phyloP scores from a whole-genome alignment of 2,329 filamentous ascomycete species.

The Aureobasidium sp. region DNA sequence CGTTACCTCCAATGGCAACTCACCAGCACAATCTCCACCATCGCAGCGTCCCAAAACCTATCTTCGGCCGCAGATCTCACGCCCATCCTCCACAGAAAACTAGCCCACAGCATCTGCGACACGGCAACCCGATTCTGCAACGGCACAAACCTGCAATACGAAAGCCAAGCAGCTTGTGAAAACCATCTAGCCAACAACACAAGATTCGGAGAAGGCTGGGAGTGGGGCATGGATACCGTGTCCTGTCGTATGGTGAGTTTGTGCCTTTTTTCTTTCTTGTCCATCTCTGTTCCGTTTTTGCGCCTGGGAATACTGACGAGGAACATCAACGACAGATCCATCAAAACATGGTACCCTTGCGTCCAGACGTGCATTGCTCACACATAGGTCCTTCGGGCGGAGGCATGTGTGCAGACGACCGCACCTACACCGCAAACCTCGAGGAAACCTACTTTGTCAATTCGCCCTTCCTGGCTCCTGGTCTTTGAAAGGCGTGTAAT shows the following conservation, averaged over 20 bases:
- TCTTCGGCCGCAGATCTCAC: not conserved
- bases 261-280: no score
- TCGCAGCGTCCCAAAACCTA: not conserved
- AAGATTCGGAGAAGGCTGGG: not conserved
- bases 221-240: conserved; percentile 4
- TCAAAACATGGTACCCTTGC: not conserved
- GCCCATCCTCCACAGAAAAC: not conserved
- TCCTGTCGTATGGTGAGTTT: not conserved
- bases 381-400: not conserved
- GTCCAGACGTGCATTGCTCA: not conserved
- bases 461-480: not conserved
- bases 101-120: not conserved
- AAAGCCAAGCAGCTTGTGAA: not conserved
- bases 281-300: not conserved
- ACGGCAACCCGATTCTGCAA: not conserved
- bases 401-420: not conserved
- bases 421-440: not conserved
- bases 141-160: not conserved
- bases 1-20: not conserved
- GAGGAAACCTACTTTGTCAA: not conserved
- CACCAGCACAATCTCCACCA: not conserved
- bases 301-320: not conserved
- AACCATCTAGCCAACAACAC: not conserved
- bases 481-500: no score
- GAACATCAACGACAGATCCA: not conserved